Evolutionary conservation across 2,329 filamentous ascomycete species (phyloP).

Genomic region (Cytospora chrysosperma): DNA sequence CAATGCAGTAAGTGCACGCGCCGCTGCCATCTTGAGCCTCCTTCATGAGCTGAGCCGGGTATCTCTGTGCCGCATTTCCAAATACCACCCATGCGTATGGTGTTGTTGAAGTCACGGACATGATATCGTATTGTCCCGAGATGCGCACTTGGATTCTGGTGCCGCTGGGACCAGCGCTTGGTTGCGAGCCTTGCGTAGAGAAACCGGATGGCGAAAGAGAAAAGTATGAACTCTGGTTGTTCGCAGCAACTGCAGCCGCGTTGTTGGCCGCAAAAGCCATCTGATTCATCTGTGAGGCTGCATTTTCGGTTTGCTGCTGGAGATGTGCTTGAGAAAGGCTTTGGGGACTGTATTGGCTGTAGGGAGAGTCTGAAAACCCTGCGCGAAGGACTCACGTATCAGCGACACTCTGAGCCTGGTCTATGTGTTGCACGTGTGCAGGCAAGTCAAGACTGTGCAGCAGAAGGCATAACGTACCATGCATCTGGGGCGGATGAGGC

Average conservation of each 20-base stretch:
- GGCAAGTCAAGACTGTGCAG: background rate
- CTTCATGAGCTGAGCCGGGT: slow-evolving; percentile 65
- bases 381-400: background rate
- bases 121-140: slow-evolving; percentile 71
- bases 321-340: slow-evolving; percentile 36
- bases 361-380: slow-evolving; percentile 46
- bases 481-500: slow-evolving; percentile 70
- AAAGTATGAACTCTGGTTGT: slow-evolving; percentile 49
- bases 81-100: slow-evolving; percentile 69
- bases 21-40: slow-evolving; percentile 55
- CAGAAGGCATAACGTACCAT: slow-evolving; percentile 62
- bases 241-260: slow-evolving; percentile 44
- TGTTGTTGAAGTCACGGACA: slow-evolving; percentile 52
- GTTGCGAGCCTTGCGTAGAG: slow-evolving; percentile 61
- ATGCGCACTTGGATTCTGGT: slow-evolving; percentile 73
- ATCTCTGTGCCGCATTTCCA: slow-evolving; percentile 63
- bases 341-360: slow-evolving; percentile 51
- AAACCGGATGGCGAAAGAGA: slow-evolving; percentile 62
- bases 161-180: slow-evolving; percentile 65
- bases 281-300: slow-evolving; percentile 51
- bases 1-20: slow-evolving; percentile 68
- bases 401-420: slow-evolving; percentile 1
- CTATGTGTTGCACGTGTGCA: background rate
- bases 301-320: slow-evolving; percentile 48
- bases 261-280: slow-evolving; percentile 61